Conservation (phyloP, 228 moss, liverwort and hornwort genomes). For the Sphagnum magellanicum region DNA sequence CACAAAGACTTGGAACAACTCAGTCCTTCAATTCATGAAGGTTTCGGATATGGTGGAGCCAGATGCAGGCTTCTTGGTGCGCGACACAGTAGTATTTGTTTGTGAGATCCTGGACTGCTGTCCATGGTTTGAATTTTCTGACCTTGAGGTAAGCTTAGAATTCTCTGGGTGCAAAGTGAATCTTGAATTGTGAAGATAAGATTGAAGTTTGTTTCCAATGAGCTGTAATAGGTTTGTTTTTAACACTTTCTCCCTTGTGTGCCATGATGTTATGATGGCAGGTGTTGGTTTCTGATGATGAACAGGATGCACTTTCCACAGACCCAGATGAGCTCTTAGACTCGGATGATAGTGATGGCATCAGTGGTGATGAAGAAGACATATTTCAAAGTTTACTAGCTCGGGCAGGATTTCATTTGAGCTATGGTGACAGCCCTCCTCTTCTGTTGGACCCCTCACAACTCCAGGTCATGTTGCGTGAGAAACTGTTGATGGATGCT, state of each 20-base stretch:
- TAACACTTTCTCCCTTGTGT: too few relatives aligned
- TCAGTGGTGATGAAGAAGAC: slow-evolving; percentile 93
- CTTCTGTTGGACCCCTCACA: slow-evolving; percentile 84
- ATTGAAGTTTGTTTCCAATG: neutral
- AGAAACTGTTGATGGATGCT: slow-evolving; percentile 90
- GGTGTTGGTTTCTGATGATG: slow-evolving; percentile 93
- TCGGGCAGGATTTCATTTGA: slow-evolving; percentile 85
- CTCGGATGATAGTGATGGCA: slow-evolving; percentile 91
- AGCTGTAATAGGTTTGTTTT: too few relatives aligned
- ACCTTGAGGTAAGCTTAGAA: slow-evolving; percentile 60
- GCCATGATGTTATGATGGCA: slow-evolving; percentile 15
- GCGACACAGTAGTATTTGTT: slow-evolving; percentile 90
- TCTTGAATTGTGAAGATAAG: neutral
- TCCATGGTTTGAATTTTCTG: slow-evolving; percentile 97
- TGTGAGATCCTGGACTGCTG: slow-evolving; percentile 98
- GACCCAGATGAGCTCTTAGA: slow-evolving; percentile 89
- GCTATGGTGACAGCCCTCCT: slow-evolving; percentile 86
- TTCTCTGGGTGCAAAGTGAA: neutral
- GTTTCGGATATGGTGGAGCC: slow-evolving; percentile 93
- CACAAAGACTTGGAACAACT: slow-evolving; percentile 96
- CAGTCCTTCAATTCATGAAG: slow-evolving; percentile 94
- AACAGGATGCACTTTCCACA: slow-evolving; percentile 86
- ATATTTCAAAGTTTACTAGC: slow-evolving; percentile 81
- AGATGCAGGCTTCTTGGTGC: slow-evolving; percentile 84
- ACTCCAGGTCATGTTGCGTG: slow-evolving; percentile 78